Evolutionary conservation across 768 basidiomycete species (phyloP).

Genomic region (Wakefieldia striispora): DNA sequence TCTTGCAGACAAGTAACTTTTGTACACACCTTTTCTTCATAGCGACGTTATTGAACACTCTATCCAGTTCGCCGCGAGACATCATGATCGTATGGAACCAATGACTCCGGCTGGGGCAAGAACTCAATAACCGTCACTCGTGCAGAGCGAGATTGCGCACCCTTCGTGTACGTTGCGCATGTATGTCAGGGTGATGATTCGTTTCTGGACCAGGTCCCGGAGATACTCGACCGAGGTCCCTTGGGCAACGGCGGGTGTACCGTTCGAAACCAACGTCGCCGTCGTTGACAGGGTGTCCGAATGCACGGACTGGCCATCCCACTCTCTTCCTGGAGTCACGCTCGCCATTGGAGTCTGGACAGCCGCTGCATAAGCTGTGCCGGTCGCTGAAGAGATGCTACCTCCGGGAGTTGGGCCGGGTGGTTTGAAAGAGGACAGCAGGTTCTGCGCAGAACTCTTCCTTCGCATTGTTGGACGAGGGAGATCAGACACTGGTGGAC

Average conservation of each 20-base stretch:
- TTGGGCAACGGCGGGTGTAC: constrained; percentile 38
- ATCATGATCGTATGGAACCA: constrained; percentile 90
- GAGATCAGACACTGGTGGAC: constrained; percentile 29
- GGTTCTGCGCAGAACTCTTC: constrained; percentile 83
- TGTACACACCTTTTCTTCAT: constrained; percentile 74
- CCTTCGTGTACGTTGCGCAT: constrained; percentile 85
- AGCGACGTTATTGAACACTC: constrained; percentile 65
- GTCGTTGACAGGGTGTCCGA: constrained; percentile 43
- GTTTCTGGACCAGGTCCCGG: constrained; percentile 76
- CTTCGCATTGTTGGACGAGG: constrained; percentile 69
- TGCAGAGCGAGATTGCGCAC: constrained; percentile 41
- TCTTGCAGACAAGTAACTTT: neutral
- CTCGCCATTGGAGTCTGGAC: constrained; percentile 38
- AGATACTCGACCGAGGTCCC: constrained; percentile 78
- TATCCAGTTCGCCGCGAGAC: constrained; percentile 69
- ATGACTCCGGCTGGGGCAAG: constrained; percentile 58
- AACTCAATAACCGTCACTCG: constrained; percentile 1
- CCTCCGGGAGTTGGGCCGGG: constrained; percentile 30
- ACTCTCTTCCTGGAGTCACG: constrained; percentile 51
- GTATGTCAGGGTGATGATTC: constrained; percentile 83
- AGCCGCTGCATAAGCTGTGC: constrained; percentile 38
- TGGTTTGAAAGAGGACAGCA: constrained; percentile 69
- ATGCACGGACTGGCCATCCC: constrained; percentile 70
- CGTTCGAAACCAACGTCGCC: constrained; percentile 36
- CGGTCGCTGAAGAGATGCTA: constrained; percentile 35